Conservation (phyloP, 2,329 filamentous ascomycete species). For the Daldinia sp. region DNA sequence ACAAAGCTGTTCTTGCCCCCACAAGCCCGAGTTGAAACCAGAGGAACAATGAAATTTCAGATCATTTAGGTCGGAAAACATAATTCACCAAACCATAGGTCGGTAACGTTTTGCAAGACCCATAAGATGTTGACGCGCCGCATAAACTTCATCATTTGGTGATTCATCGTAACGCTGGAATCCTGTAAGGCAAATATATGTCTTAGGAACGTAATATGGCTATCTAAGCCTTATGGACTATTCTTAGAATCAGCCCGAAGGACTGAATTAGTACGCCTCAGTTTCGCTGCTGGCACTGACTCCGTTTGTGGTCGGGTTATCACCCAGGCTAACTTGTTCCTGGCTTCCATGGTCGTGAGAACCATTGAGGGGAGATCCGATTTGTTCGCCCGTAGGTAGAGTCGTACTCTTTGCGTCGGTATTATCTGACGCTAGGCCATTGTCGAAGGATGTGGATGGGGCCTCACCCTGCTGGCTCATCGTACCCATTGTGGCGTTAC, state of each 20-base stretch:
- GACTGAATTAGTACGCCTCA: constrained; percentile 17
- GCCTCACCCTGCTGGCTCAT: constrained; percentile 28
- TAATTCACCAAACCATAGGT: neutral
- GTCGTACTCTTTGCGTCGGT: constrained; percentile 9
- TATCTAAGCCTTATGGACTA: constrained; percentile 6
- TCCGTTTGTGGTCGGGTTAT: constrained; percentile 20
- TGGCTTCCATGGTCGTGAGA: constrained; percentile 3
- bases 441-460: constrained; percentile 15
- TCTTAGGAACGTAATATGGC: constrained; percentile 9
- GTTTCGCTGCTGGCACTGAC: constrained; percentile 12
- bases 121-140: constrained; percentile 11
- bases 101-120: neutral
- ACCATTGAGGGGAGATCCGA: constrained; percentile 21
- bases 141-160: constrained; percentile 14
- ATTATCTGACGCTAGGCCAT: constrained; percentile 22
- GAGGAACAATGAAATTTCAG: constrained; percentile 19
- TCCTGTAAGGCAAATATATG: neutral
- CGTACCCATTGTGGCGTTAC: constrained; percentile 29
- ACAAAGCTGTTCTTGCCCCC: constrained; percentile 9
- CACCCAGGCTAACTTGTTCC: constrained; percentile 8
- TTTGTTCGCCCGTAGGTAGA: constrained; percentile 14
- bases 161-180: constrained; percentile 6
- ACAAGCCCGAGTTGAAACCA: constrained; percentile 5
- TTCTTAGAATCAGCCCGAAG: neutral
- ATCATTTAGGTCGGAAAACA: constrained; percentile 10